Evolutionary conservation across 2,329 filamentous ascomycete species (phyloP).

Genomic region (Hymenoscyphus albidus): DNA sequence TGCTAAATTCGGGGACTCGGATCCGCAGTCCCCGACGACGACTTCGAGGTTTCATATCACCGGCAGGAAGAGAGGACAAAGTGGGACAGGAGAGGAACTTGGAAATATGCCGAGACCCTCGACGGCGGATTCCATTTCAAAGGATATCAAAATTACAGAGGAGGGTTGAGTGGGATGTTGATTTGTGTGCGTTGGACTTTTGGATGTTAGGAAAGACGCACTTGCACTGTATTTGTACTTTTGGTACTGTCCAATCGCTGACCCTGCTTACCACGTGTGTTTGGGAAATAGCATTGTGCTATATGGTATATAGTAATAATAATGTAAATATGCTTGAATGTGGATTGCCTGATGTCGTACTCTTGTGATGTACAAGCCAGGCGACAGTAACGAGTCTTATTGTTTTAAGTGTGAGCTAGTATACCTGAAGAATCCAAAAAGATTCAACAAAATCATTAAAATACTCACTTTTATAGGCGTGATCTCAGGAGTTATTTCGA

Average conservation of each 20-base stretch:
- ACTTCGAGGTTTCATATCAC: conserved; percentile 62
- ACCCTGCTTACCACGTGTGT: not conserved
- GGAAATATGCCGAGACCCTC: conserved; percentile 49
- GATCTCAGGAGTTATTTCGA: too few relatives aligned
- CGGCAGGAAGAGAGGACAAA: conserved; percentile 68
- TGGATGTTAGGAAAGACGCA: not conserved
- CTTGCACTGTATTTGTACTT: conserved; percentile 8
- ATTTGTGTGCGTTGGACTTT: not conserved
- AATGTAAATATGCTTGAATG: conserved; percentile 12
- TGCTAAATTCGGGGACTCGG: conserved; percentile 66
- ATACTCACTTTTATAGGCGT: too few relatives aligned
- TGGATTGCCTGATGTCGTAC: too few relatives aligned
- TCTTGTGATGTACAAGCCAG: too few relatives aligned
- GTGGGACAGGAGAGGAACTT: conserved; percentile 68
- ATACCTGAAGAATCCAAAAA: too few relatives aligned
- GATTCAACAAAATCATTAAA: too few relatives aligned
- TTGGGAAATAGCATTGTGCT: not conserved
- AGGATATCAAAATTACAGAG: conserved; percentile 34
- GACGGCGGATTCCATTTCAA: conserved; percentile 19
- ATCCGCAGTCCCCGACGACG: conserved; percentile 39
- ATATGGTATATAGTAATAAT: conserved; percentile 10
- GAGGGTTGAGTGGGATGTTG: not conserved
- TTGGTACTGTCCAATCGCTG: conserved; percentile 16
- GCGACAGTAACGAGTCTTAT: too few relatives aligned
- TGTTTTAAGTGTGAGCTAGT: too few relatives aligned